Conservation (phyloP, 805 yeast species). For the Zygotorulaspora chibaensis region DNA sequence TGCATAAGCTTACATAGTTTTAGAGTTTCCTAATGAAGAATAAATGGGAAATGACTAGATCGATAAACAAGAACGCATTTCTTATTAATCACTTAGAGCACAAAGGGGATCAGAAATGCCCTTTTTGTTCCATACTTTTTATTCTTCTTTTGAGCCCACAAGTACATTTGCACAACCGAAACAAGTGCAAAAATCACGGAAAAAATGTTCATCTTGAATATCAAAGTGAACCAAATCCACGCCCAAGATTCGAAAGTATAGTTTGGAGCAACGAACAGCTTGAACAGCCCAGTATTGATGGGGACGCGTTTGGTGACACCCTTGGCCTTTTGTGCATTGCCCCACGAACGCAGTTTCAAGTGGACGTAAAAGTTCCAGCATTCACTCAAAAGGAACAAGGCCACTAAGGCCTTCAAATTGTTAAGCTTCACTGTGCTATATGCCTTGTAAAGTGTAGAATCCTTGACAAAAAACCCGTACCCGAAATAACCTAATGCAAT, state of each 20-base stretch:
- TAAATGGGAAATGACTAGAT: neutral
- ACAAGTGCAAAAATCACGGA: constrained; percentile 66
- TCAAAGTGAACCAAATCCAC: constrained; percentile 67
- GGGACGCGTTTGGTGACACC: constrained; percentile 37
- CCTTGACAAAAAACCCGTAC: constrained; percentile 40
- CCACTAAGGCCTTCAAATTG: constrained; percentile 34
- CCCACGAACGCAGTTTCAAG: constrained; percentile 52
- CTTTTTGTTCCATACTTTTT: constrained; percentile 72
- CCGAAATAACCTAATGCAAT: constrained; percentile 46
- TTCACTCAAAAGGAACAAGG: constrained; percentile 57
- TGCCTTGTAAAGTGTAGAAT: constrained; percentile 14
- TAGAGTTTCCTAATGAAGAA: neutral
- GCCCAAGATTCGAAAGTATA: constrained; percentile 80
- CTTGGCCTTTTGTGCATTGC: constrained; percentile 35
- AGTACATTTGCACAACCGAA: constrained; percentile 76
- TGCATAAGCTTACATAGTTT: neutral
- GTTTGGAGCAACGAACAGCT: constrained; percentile 83
- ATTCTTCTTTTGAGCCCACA: constrained; percentile 91
- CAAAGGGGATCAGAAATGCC: constrained; percentile 73
- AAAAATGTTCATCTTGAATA: constrained; percentile 69
- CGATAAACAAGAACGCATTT: neutral
- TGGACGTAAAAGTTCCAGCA: constrained; percentile 71
- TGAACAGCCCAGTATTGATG: constrained; percentile 79
- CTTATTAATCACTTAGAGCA: constrained; percentile 41
- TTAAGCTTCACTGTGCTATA: constrained; percentile 18